phyloP scores from a whole-genome alignment of 331 rosid species.

The Rhamnella rubrinervis region DNA sequence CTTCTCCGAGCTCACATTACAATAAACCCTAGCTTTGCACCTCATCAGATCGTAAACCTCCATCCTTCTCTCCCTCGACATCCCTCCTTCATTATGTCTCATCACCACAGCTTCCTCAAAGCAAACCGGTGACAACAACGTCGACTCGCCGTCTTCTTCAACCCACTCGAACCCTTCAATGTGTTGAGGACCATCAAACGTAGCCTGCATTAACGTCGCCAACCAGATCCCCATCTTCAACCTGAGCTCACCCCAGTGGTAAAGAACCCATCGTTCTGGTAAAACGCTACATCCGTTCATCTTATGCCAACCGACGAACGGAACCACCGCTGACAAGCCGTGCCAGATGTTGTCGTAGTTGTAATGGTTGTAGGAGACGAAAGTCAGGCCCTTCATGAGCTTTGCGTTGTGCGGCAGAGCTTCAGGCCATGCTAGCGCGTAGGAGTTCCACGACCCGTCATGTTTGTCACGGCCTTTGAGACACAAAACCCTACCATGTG shows the following conservation, averaged over 20 bases:
- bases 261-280: slow-evolving; percentile 55
- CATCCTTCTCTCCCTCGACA: slow-evolving; percentile 53
- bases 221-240: slow-evolving; percentile 48
- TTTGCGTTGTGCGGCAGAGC: slow-evolving; percentile 50
- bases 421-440: slow-evolving; percentile 65
- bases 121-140: slow-evolving; percentile 33
- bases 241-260: slow-evolving; percentile 68
- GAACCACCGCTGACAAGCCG: slow-evolving; percentile 51
- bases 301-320: slow-evolving; percentile 62
- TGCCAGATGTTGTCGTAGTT: slow-evolving; percentile 64
- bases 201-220: slow-evolving; percentile 46
- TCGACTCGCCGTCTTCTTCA: slow-evolving; percentile 6
- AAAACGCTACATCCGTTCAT: slow-evolving; percentile 25
- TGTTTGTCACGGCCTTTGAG: slow-evolving; percentile 53
- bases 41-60: slow-evolving; percentile 60
- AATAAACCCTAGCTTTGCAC: slow-evolving; percentile 56
- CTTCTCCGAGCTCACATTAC: slow-evolving; percentile 33
- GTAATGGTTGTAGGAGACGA: slow-evolving; percentile 68
- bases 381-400: slow-evolving; percentile 48
- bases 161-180: slow-evolving; percentile 41
- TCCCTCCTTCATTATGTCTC: slow-evolving; percentile 78
- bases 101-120: slow-evolving; percentile 64
- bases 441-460: slow-evolving; percentile 66
- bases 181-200: slow-evolving; percentile 31
- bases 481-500: slow-evolving; percentile 51